Evolutionary conservation across 805 yeast genomes (phyloP).

Genomic region (Candida gorgasii): DNA sequence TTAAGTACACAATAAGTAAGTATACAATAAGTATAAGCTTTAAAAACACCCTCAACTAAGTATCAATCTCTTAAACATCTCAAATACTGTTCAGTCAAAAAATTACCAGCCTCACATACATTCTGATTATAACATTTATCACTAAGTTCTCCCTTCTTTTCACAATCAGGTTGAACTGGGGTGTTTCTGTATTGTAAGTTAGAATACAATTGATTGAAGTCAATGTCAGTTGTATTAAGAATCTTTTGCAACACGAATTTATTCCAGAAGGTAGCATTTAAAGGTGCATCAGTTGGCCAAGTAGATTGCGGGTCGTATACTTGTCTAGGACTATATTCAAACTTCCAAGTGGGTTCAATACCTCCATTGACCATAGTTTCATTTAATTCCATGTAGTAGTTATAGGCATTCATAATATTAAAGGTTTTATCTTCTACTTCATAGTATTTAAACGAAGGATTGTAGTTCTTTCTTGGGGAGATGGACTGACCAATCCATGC

Average conservation of each 20-base stretch:
- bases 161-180: conserved; percentile 42
- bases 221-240: conserved; percentile 29
- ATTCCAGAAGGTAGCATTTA: conserved; percentile 75
- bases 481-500: conserved; percentile 70
- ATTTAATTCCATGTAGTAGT: conserved; percentile 59
- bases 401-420: conserved; percentile 58
- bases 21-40: too few relatives aligned
- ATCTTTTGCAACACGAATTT: conserved; percentile 15
- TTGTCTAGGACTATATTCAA: conserved; percentile 65
- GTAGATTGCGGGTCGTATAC: conserved; percentile 47
- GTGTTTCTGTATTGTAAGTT: conserved; percentile 53
- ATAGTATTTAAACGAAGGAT: conserved; percentile 75
- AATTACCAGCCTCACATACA: conserved; percentile 18
- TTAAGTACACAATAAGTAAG: too few relatives aligned
- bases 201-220: conserved; percentile 51
- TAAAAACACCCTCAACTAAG: background rate
- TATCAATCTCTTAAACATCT: conserved; percentile 13
- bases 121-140: conserved; percentile 20
- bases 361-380: conserved; percentile 55
- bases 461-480: conserved; percentile 58
- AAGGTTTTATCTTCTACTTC: conserved; percentile 63
- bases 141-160: conserved; percentile 19
- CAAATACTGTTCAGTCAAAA: conserved; percentile 16
- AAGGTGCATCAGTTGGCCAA: conserved; percentile 62
- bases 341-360: conserved; percentile 60